Evolutionary conservation across 192 early-diverging fungal species (phyloP).

Genomic region (Phycomyces nitens): DNA sequence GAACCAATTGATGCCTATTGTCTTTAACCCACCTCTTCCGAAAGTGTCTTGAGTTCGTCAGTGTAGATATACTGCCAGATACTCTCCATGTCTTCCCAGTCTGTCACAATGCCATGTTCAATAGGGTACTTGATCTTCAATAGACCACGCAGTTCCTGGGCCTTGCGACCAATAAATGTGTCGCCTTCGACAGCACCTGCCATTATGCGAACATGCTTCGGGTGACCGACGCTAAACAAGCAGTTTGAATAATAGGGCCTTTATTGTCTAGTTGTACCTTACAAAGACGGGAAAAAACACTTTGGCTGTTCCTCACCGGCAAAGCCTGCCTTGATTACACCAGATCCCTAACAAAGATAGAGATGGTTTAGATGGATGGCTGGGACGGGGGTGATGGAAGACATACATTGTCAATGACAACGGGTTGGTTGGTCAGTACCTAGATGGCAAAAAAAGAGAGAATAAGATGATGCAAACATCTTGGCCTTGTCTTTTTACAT

Average conservation of each 20-base stretch:
- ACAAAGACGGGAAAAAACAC: slow-evolving; percentile 92
- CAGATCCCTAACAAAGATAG: slow-evolving; percentile 77
- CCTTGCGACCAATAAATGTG: slow-evolving; percentile 91
- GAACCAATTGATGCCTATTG: background rate
- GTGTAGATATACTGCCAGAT: slow-evolving; percentile 98
- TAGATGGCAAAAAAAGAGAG: slow-evolving; percentile 7
- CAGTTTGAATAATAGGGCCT: background rate
- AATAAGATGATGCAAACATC: background rate
- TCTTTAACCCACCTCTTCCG: slow-evolving; percentile 75
- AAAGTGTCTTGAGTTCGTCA: slow-evolving; percentile 92
- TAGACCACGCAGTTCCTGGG: slow-evolving; percentile 94
- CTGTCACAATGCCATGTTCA: slow-evolving; percentile 94
- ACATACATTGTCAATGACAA: slow-evolving; percentile 98
- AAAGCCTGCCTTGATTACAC: slow-evolving; percentile 98
- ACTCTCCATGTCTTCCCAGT: slow-evolving; percentile 99
- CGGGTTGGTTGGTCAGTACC: slow-evolving; percentile 95
- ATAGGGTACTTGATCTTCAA: slow-evolving; percentile 93
- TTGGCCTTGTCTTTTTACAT: too few relatives aligned
- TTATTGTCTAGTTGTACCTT: slow-evolving; percentile 33
- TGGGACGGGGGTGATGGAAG: background rate
- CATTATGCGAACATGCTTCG: slow-evolving; percentile 96
- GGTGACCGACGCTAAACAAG: slow-evolving; percentile 75
- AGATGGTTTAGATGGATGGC: slow-evolving; percentile 6
- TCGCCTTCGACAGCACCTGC: slow-evolving; percentile 97
- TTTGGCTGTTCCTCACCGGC: slow-evolving; percentile 97